Evolutionary conservation across 495 filamentous ascomycete species (phyloP).

Genomic region (Bathelium albidoporum): DNA sequence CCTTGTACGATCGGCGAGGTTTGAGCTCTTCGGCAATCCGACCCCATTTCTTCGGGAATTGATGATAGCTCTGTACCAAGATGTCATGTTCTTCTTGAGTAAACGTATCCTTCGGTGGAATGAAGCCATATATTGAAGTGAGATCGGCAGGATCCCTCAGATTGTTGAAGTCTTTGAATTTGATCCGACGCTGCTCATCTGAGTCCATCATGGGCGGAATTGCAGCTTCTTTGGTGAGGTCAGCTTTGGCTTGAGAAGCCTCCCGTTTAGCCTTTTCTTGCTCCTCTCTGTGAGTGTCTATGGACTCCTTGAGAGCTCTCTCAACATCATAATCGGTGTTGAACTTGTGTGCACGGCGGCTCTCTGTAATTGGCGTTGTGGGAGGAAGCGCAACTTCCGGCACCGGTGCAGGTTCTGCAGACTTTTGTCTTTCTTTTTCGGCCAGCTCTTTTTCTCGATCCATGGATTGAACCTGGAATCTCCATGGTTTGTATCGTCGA

Average conservation of each 20-base stretch:
- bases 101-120: conserved; percentile 74
- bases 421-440: conserved; percentile 28
- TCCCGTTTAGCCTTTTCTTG: conserved; percentile 58
- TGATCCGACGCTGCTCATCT: conserved; percentile 21
- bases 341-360: conserved; percentile 51
- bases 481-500: conserved; percentile 1
- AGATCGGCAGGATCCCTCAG: conserved; percentile 54
- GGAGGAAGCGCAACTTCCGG: conserved; percentile 8
- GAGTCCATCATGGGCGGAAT: conserved; percentile 64
- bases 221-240: conserved; percentile 71
- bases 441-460: conserved; percentile 14
- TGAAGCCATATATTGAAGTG: conserved; percentile 59
- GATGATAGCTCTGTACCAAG: conserved; percentile 71
- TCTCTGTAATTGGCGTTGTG: conserved; percentile 28
- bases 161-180: conserved; percentile 65
- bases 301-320: conserved; percentile 63
- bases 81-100: conserved; percentile 62
- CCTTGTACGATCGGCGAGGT: conserved; percentile 61
- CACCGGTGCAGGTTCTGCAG: conserved; percentile 17
- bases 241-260: conserved; percentile 55
- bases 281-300: conserved; percentile 63
- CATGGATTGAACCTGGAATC: conserved; percentile 11
- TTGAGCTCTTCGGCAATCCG: conserved; percentile 64
- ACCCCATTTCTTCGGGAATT: conserved; percentile 83
- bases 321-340: conserved; percentile 70